Base-by-base conservation (phyloP, 164 flowering plant genomes). In the Nymphaea thermarum region DNA sequence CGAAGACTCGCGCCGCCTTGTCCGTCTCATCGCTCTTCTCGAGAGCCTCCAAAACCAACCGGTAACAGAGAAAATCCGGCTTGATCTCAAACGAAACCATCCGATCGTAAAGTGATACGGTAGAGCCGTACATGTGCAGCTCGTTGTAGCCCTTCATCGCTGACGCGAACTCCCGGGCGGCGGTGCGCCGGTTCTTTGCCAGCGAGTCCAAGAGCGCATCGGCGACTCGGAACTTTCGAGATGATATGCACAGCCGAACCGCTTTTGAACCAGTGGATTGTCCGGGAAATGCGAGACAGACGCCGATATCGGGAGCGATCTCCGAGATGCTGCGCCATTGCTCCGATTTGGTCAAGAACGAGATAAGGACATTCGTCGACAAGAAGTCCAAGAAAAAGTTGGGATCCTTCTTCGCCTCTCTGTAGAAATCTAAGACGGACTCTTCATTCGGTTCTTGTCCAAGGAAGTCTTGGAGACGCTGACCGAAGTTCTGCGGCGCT, bases 81-180 rank as follows among this genome's bases (percentile, higher is more conserved):
- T 16, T 66, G 66, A 84, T 66, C 5, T 77, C 79, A 2, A 63
- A 57, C 16, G 75, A 72, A 69, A 63, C 82, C 90, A 86, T 85
- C 16, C 67, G 65, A 6, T 82, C 76, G 62, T 67, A 83, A 43
- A 83, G 70, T 3, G 43, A 42, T 67, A 85, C 67, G 3, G 98
- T 79, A 70, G 83, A 81, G 60, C 79, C 77, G 67, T 79, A 86
- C 96, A 89, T 88, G 70, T 89, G 98, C 41, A 92, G 74, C 71
- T 83, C 83, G 69, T 92, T 88, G 55, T 82, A 92, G 36, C 84
- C 82, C 71, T 71, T 82, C 87, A 92, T 83, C 0, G 91, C 90
- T 0, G 87, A 80, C 61, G 79, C 82, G 65, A 80, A 84, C 2
- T 78, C 87, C 17, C 64, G 67, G 17, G 78, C 80, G 61, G 83